Conservation (phyloP, 805 yeast genomes). For the Yamadazyma takamatsuzukensis region DNA sequence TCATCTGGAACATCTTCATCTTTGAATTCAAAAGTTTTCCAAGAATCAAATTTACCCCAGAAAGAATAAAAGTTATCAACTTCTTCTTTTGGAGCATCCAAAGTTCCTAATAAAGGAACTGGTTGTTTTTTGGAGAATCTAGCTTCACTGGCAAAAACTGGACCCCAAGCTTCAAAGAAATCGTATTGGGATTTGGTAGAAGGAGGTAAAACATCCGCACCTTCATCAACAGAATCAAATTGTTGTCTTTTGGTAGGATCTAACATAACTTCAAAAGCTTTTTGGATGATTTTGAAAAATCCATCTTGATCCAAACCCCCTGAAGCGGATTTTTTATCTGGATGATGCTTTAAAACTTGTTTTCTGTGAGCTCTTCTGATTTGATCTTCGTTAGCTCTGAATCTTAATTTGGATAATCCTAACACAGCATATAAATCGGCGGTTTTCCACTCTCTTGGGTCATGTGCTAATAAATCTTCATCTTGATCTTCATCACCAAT, state of each 20-base stretch:
- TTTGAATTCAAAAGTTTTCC: slow-evolving; percentile 97
- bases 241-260: slow-evolving; percentile 87
- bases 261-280: slow-evolving; percentile 86
- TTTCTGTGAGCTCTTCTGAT: slow-evolving; percentile 95
- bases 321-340: slow-evolving; percentile 92
- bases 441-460: slow-evolving; percentile 97
- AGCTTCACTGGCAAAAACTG: slow-evolving; percentile 84
- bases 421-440: slow-evolving; percentile 95
- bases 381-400: slow-evolving; percentile 87
- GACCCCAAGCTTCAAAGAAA: slow-evolving; percentile 89
- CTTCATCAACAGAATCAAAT: slow-evolving; percentile 91
- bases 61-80: slow-evolving; percentile 88
- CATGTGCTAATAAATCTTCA: slow-evolving; percentile 72
- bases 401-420: slow-evolving; percentile 88
- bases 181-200: slow-evolving; percentile 62
- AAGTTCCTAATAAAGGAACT: slow-evolving; percentile 75
- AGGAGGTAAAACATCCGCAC: slow-evolving; percentile 84
- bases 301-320: slow-evolving; percentile 92
- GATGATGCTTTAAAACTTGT: slow-evolving; percentile 95
- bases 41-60: slow-evolving; percentile 94
- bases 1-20: slow-evolving; percentile 99
- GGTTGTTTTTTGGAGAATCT: slow-evolving; percentile 92
- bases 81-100: slow-evolving; percentile 65
- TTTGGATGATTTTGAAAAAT: slow-evolving; percentile 96
- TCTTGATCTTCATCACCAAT: slow-evolving; percentile 72